phyloP scores from a whole-genome alignment of 257 asterid species.

The Catharanthus roseus region DNA sequence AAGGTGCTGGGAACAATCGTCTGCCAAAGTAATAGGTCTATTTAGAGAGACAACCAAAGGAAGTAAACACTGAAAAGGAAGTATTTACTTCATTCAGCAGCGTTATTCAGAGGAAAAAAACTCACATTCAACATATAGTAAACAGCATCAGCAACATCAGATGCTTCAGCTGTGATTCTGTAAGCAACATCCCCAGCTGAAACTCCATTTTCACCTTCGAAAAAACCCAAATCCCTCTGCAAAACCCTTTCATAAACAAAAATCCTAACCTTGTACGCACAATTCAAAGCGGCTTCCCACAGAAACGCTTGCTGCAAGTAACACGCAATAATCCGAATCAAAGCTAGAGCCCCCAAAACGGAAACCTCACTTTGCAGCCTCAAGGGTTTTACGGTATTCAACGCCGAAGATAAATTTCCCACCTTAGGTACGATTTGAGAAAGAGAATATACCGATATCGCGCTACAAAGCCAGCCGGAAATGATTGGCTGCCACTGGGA shows the following conservation, averaged over 20 bases:
- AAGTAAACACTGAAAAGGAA: background rate
- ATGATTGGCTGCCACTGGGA: conserved; percentile 71
- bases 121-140: conserved; percentile 70
- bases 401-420: conserved; percentile 44
- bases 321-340: conserved; percentile 46
- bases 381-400: conserved; percentile 25
- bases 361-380: conserved; percentile 38
- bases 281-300: conserved; percentile 86
- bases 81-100: background rate
- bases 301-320: conserved; percentile 69
- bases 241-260: conserved; percentile 60
- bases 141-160: conserved; percentile 71
- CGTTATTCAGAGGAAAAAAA: conserved; percentile 11
- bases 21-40: conserved; percentile 31
- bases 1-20: conserved; percentile 65
- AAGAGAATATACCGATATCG: conserved; percentile 69
- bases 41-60: background rate
- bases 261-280: conserved; percentile 49
- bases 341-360: conserved; percentile 39
- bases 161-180: conserved; percentile 85
- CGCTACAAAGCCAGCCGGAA: conserved; percentile 73
- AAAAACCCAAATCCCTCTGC: conserved; percentile 70
- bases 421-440: conserved; percentile 65
- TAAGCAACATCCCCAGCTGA: conserved; percentile 73
- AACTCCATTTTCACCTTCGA: conserved; percentile 65